Evolutionary conservation across 257 asterid genomes (phyloP).

Genomic region (Thymus quinquecostatus): DNA sequence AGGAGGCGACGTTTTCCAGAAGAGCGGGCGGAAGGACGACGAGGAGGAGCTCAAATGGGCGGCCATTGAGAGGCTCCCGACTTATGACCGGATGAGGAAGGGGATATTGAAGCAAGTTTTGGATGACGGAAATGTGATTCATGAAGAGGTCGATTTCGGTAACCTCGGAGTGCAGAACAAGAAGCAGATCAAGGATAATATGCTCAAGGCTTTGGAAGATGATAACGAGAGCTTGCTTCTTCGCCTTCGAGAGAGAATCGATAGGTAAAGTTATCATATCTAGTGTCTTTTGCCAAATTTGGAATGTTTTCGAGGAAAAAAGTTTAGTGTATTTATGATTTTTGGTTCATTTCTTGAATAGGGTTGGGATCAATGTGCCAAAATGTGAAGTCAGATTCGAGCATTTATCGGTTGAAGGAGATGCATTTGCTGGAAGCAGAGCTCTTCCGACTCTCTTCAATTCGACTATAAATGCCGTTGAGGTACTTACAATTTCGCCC

Average conservation of each 20-base stretch:
- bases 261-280: slow-evolving; percentile 41
- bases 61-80: slow-evolving; percentile 85
- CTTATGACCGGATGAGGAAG: slow-evolving; percentile 71
- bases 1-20: slow-evolving; percentile 64
- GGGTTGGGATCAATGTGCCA: slow-evolving; percentile 71
- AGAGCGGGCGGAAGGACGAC: slow-evolving; percentile 66
- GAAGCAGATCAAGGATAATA: slow-evolving; percentile 66
- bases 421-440: slow-evolving; percentile 65
- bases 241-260: slow-evolving; percentile 63
- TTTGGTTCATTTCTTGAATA: slow-evolving; percentile 25
- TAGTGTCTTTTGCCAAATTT: not conserved
- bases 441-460: slow-evolving; percentile 86
- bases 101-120: slow-evolving; percentile 65
- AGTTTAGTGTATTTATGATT: not conserved
- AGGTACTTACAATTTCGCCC: slow-evolving; percentile 49
- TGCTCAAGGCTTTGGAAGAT: slow-evolving; percentile 66
- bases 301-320: not conserved
- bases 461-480: slow-evolving; percentile 62
- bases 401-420: slow-evolving; percentile 70
- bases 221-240: slow-evolving; percentile 70
- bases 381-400: slow-evolving; percentile 70
- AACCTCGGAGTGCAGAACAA: slow-evolving; percentile 61
- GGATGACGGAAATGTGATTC: slow-evolving; percentile 63
- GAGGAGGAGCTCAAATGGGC: slow-evolving; percentile 87
- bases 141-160: slow-evolving; percentile 65